Evolutionary conservation across 331 rosid genomes (phyloP), one percentile per base, ranked within the genome.

Genomic region (Malus hybrid): DNA sequence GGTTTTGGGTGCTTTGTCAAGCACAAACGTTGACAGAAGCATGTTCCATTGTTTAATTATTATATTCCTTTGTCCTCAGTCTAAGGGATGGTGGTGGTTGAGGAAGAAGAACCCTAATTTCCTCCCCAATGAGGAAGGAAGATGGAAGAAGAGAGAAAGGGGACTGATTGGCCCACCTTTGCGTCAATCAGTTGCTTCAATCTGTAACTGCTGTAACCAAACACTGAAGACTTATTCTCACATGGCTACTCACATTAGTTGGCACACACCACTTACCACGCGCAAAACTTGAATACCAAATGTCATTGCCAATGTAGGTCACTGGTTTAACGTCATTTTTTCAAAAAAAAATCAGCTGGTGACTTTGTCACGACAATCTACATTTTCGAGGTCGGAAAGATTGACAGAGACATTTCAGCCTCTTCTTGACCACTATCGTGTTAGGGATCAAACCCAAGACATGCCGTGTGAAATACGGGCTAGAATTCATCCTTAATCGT

Each of bases 11-110:
- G 78, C 64, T 75, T 74, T 74, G 80, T 69, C 66, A 64, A 74
- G 24, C 79, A 31, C 56, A 22, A 22, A 60, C 77, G 77, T 73
- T 73, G 77, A 73, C 77, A 64, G 48, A 75, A 59, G 42, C 18
- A 14, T 14, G 4, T 10, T 67, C 31, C 60, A 67, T 59, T n/a
- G 31, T 42, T 10, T 19, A 50, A 50, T 50, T 50, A 50, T 50
- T 50, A 50, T 50, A 19, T 65, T 33, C 28, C 29, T n/a, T 8
- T 3, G 3, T 36, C 42, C 5, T 3, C 10, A 64, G 16, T 59
- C 16, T 1, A 27, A 12, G 10, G 11, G 18, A 5, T 28, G 11
- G 9, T 24, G 36, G 66, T 62, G 3, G 36, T 29, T 59, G 64
- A 62, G n/a, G 56, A 50, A 2, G 7, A 15, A 5, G n/a, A 15